Percentiles rank a stretch among this genome's conserved stretches.
phyloP scores from a whole-genome alignment of 495 filamentous ascomycete genomes.

The Ramalina peruviana region DNA sequence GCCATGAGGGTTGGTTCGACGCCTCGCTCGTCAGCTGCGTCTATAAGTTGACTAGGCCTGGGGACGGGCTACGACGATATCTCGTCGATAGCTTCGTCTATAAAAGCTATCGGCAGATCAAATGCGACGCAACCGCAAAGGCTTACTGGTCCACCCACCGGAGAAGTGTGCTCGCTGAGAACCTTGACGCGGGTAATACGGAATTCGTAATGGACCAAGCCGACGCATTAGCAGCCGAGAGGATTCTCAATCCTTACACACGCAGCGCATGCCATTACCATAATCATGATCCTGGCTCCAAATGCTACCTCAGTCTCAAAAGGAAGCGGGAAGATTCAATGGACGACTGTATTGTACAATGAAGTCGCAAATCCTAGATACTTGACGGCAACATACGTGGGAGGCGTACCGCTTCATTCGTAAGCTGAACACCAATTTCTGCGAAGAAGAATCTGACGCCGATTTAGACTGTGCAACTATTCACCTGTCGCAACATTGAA shows the following conservation, averaged over 20 bases:
- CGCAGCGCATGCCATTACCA: slow-evolving; percentile 1
- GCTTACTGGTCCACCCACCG: background rate
- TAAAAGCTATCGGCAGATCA: background rate
- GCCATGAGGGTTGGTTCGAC: background rate
- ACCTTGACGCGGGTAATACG: background rate
- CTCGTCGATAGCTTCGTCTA: slow-evolving; percentile 2
- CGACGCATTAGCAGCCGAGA: background rate
- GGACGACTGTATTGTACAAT: too few relatives aligned
- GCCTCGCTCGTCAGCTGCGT: background rate
- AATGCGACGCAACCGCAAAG: too few relatives aligned
- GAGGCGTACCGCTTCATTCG: too few relatives aligned
- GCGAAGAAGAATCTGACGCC: too few relatives aligned
- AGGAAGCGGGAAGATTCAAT: too few relatives aligned
- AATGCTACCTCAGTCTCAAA: background rate
- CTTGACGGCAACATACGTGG: too few relatives aligned
- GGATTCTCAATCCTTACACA: background rate
- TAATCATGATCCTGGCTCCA: background rate
- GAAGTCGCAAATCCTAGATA: too few relatives aligned
- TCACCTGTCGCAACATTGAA: too few relatives aligned
- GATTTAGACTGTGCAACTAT: too few relatives aligned
- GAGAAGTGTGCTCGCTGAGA: background rate
- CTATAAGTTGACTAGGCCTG: background rate
- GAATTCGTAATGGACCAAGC: slow-evolving; percentile 2
- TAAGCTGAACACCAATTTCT: too few relatives aligned
- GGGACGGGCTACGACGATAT: background rate